A percentile compares a stretch with the other conserved stretches of the same genome.
Evolutionary conservation across 805 yeast genomes (phyloP).

Genomic region (Hanseniaspora taiwanica): DNA sequence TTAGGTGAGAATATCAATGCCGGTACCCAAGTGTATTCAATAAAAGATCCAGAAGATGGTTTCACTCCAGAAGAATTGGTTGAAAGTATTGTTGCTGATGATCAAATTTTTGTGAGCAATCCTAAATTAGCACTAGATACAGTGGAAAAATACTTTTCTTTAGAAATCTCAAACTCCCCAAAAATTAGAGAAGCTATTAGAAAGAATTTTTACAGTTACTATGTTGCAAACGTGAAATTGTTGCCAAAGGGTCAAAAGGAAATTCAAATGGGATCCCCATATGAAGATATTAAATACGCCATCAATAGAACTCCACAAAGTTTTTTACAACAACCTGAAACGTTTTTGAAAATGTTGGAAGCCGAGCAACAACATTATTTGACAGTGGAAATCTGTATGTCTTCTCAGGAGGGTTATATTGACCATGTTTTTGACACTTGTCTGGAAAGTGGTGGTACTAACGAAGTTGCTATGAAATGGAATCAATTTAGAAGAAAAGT

Average conservation of each 20-base stretch:
- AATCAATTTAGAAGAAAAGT: slow-evolving; percentile 58
- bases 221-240: slow-evolving; percentile 56
- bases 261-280: slow-evolving; percentile 70
- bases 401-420: slow-evolving; percentile 25
- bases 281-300: slow-evolving; percentile 85
- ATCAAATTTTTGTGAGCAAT: slow-evolving; percentile 36
- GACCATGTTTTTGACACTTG: slow-evolving; percentile 39
- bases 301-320: slow-evolving; percentile 68
- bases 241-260: slow-evolving; percentile 74
- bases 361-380: slow-evolving; percentile 76
- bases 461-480: slow-evolving; percentile 71
- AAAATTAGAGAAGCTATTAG: slow-evolving; percentile 60
- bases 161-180: slow-evolving; percentile 71
- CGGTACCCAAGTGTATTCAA: slow-evolving; percentile 52
- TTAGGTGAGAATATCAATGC: slow-evolving; percentile 72
- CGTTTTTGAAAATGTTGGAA: slow-evolving; percentile 77
- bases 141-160: slow-evolving; percentile 61
- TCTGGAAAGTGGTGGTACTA: slow-evolving; percentile 64
- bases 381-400: slow-evolving; percentile 43
- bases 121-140: slow-evolving; percentile 54
- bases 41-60: slow-evolving; percentile 48
- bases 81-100: slow-evolving; percentile 21
- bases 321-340: slow-evolving; percentile 61
- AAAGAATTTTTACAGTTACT: slow-evolving; percentile 46
- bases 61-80: slow-evolving; percentile 51